phyloP scores from a whole-genome alignment of 305 asterid genomes.

The Fraxinus floribunda region DNA sequence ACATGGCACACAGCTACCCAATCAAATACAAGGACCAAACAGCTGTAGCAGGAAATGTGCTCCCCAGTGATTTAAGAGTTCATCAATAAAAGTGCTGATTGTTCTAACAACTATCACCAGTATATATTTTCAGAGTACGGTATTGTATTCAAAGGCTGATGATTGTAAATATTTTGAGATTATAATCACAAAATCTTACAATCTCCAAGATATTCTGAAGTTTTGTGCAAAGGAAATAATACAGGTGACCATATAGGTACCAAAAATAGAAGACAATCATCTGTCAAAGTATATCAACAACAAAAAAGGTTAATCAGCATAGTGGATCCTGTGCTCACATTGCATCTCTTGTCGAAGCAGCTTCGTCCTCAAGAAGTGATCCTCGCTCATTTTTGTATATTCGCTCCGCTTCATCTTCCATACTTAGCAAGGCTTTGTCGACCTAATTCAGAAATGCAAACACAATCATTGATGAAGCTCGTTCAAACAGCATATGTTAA shows the following conservation, averaged over 20 bases:
- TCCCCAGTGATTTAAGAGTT: background rate
- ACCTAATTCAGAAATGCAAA: conserved; percentile 45
- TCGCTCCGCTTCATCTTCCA: conserved; percentile 83
- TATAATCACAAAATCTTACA: background rate
- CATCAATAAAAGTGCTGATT: background rate
- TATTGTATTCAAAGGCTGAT: background rate
- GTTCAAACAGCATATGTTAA: background rate
- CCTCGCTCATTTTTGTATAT: conserved; percentile 84
- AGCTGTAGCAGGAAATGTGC: background rate
- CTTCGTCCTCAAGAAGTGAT: conserved; percentile 84
- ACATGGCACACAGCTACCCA: background rate
- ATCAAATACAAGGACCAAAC: background rate
- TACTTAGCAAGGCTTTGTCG: conserved; percentile 85
- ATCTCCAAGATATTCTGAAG: background rate
- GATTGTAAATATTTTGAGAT: background rate
- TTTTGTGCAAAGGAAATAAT: background rate
- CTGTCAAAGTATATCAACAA: conserved; percentile 9
- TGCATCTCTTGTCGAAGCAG: conserved; percentile 94
- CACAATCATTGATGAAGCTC: conserved; percentile 3
- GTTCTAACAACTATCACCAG: conserved; percentile 9
- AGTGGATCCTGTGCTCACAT: conserved; percentile 49
- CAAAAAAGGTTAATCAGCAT: conserved; percentile 1
- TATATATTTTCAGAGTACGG: background rate
- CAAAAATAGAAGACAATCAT: background rate
- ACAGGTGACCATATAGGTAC: background rate